Conservation (phyloP, 106 monocot species). For the Alisma plantagoaquatica region DNA sequence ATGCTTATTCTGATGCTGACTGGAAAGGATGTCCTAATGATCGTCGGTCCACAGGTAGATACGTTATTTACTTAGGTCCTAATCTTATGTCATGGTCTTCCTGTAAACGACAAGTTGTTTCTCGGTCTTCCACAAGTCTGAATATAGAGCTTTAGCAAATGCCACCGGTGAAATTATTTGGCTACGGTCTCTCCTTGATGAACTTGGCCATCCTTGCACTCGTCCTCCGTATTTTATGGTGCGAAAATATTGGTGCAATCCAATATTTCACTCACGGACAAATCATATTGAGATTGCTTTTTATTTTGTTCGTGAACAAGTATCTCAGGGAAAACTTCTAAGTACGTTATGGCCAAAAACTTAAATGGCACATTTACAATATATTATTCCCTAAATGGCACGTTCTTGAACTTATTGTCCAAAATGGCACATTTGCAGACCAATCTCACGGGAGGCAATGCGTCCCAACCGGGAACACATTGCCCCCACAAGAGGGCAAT, state of each 20-base stretch:
- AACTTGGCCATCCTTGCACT: not conserved
- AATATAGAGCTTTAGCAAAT: constrained; percentile 8
- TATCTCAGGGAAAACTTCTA: not conserved
- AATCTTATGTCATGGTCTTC: constrained; percentile 11
- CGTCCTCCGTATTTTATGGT: not conserved
- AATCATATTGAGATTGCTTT: constrained; percentile 14
- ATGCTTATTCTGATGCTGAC: constrained; percentile 7
- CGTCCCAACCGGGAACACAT: too few relatives aligned
- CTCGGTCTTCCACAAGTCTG: constrained; percentile 14
- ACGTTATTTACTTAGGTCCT: constrained; percentile 1
- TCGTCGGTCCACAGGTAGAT: constrained; percentile 5
- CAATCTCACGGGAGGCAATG: too few relatives aligned
- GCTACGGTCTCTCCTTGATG: constrained; percentile 1
- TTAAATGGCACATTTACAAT: too few relatives aligned
- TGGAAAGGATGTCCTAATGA: constrained; percentile 6
- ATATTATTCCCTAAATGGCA: too few relatives aligned
- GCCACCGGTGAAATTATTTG: constrained; percentile 8
- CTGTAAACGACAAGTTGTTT: constrained; percentile 8
- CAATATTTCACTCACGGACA: constrained; percentile 11
- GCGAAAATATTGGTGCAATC: constrained; percentile 23
- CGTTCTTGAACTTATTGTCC: too few relatives aligned
- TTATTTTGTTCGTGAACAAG: too few relatives aligned
- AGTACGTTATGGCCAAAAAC: too few relatives aligned
- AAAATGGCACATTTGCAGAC: too few relatives aligned
- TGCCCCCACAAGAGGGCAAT: too few relatives aligned